Conservation (phyloP, 257 asterid genomes). For the Petunia secreta region DNA sequence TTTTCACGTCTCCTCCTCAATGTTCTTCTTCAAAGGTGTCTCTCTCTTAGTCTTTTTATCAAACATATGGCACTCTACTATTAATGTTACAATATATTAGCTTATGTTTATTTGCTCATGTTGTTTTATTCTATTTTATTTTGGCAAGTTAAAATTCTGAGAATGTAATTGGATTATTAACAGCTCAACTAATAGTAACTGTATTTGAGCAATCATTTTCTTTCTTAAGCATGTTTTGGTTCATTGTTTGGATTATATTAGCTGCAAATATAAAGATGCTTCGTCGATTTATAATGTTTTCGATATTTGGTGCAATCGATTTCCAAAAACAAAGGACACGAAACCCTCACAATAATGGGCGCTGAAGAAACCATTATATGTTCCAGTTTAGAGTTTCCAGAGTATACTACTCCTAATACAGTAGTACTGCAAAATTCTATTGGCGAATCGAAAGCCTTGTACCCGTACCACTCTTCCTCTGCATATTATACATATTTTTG, state of each 20-base stretch:
- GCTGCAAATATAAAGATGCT: background rate
- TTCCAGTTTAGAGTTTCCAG: background rate
- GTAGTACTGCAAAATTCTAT: background rate
- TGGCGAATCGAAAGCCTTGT: background rate
- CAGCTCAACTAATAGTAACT: too few relatives aligned
- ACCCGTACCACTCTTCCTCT: background rate
- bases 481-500: background rate
- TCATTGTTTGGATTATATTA: background rate
- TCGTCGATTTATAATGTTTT: background rate
- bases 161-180: too few relatives aligned
- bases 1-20: conserved; percentile 88
- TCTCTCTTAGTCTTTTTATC: background rate
- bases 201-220: too few relatives aligned
- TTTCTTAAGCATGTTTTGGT: background rate
- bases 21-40: conserved; percentile 76
- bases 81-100: background rate
- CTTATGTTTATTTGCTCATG: background rate
- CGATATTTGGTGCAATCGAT: background rate
- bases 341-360: background rate
- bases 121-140: too few relatives aligned
- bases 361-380: background rate
- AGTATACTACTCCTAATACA: background rate
- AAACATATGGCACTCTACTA: background rate
- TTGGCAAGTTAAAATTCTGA: too few relatives aligned
- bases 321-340: background rate